These are phyloP conservation scores for Dipteronia dyeriana DNA, from an alignment of 345 rosid species.

Conservation along the genomic window DNA sequence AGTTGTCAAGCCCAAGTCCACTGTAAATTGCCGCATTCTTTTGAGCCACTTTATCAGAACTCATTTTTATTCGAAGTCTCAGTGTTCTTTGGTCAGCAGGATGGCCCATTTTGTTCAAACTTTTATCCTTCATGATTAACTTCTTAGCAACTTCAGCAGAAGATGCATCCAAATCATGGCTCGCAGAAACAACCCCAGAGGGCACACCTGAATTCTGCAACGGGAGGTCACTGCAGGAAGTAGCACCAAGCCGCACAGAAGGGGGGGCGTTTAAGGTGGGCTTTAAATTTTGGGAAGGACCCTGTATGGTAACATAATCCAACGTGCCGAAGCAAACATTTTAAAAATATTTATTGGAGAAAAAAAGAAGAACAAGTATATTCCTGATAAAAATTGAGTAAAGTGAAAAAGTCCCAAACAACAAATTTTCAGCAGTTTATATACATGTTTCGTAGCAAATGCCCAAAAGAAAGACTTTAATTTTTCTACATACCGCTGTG, in stretches of 20 bases:
- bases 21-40: conserved; percentile 52
- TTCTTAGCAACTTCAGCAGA: conserved; percentile 34
- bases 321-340: conserved; percentile 26
- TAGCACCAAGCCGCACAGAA: conserved; percentile 24
- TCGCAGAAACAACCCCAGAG: conserved; percentile 33
- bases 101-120: conserved; percentile 33
- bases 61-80: conserved; percentile 61
- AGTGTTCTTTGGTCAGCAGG: conserved; percentile 43
- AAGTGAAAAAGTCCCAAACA: background rate
- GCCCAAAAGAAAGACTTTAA: conserved; percentile 12
- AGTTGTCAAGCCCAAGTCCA: conserved; percentile 59
- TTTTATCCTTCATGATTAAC: conserved; percentile 32
- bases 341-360: background rate
- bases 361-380: background rate
- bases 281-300: conserved; percentile 41
- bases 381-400: background rate
- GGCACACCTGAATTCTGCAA: conserved; percentile 23
- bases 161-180: conserved; percentile 27
- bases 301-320: conserved; percentile 42
- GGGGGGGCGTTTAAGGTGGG: conserved; percentile 34
- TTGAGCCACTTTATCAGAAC: conserved; percentile 41
- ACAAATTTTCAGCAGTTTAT: background rate
- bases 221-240: conserved; percentile 18
- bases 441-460: conserved; percentile 17
- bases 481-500: conserved; percentile 43